Conservation (phyloP, 2,329 filamentous ascomycete genomes). For the Fusarium sublunatum region DNA sequence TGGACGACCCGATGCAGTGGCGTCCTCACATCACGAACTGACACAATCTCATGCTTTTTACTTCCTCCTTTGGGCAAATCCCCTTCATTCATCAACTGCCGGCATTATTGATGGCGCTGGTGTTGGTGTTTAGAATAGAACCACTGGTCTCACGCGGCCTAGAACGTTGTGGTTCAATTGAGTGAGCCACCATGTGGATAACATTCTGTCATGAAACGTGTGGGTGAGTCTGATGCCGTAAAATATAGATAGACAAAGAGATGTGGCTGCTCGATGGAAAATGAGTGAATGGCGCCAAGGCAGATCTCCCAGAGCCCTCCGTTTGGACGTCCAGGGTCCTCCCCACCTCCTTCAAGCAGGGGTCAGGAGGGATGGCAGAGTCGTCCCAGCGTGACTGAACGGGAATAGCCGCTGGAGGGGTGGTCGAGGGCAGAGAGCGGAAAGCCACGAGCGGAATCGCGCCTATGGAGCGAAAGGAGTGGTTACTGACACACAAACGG, state of each 20-base stretch:
- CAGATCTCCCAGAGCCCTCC: conserved; percentile 31
- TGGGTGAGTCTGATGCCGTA: conserved; percentile 16
- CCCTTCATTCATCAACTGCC: conserved; percentile 26
- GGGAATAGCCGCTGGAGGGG: conserved; percentile 27
- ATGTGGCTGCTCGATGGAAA: conserved; percentile 28
- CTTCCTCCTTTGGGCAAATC: conserved; percentile 1
- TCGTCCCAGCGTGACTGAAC: conserved; percentile 15
- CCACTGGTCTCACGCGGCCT: conserved; percentile 26
- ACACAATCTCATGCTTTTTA: conserved; percentile 1
- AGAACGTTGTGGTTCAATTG: conserved; percentile 16
- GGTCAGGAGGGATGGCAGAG: conserved; percentile 32
- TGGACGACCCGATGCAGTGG: background rate
- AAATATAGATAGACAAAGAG: conserved; percentile 16
- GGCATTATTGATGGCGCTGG: conserved; percentile 30
- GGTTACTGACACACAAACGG: conserved; percentile 14
- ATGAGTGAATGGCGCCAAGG: conserved; percentile 37
- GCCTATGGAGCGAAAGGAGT: conserved; percentile 31
- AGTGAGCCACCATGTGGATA: conserved; percentile 23
- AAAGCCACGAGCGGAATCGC: conserved; percentile 37
- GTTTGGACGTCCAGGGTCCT: conserved; percentile 37
- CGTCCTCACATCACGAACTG: conserved; percentile 4
- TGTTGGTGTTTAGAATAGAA: conserved; percentile 8
- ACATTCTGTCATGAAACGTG: conserved; percentile 13
- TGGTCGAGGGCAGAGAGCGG: conserved; percentile 16
- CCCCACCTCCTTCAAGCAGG: conserved; percentile 37